Evolutionary conservation across 129 eudicot species (phyloP), one percentile per base, ranked within the genome.

Genomic region (Tagetes erecta): DNA sequence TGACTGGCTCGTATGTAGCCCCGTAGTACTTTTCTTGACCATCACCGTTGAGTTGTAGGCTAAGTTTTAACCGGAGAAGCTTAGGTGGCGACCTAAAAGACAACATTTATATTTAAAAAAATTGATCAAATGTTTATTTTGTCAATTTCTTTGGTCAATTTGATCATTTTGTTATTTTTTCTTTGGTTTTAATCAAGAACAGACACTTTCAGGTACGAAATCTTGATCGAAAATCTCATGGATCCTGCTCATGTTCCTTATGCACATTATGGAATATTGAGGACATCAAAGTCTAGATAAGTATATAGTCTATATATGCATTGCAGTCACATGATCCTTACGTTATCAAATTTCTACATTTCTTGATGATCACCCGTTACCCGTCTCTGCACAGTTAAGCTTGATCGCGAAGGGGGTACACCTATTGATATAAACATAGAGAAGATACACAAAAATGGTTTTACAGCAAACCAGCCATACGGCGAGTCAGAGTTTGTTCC

Each of bases 231-330:
- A 77, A 91, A 91, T 80, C 90, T 91, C 47, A 91, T 91, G 97
- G 97, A 91, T 58, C 97, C 97, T 56, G 82, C 97, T 73, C 97
- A 91, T 81, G 90, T 87, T 75, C 91, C 87, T n/a, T 91, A 91
- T 70, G 97, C 97, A 45, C 97, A 91, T 86, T 81, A 91, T 67
- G 92, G 95, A 27, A 76, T 88, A 68, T 73, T 86, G 82, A 49
- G 78, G 33, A 47, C 59, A 20, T 74, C 72, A 44, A 37, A 51
- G 10, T 74, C 76, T 2, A 82, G 88, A 87, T 83, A 84, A 87
- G 91, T 75, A 72, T 52, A 45, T 46, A 46, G 27, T 20, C 27
- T 20, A 20, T 20, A 20, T 20, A 20, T 20, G 27, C 27, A 20
- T 20, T 35, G 13, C 66, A 36, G 38, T 34, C 8, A 71, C 40